Evolutionary conservation across 768 basidiomycete genomes (phyloP).

Genomic region (Mycena polygramma): DNA sequence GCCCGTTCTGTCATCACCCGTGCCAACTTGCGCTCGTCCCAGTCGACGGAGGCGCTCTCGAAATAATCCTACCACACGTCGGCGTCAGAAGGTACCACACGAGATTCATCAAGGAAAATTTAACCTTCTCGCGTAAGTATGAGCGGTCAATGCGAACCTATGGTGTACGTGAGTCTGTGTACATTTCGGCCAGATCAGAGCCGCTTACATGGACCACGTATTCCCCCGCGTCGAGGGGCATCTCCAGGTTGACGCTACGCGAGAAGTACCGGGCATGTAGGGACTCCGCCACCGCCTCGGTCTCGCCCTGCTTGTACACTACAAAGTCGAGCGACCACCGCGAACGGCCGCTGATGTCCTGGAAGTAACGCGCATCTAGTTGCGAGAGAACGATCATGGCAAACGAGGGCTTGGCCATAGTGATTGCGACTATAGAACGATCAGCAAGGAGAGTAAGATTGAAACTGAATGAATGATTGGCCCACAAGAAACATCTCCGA

Average conservation of each 20-base stretch:
- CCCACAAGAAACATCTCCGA: slow-evolving; percentile 64
- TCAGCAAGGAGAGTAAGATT: not conserved
- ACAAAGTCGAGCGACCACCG: slow-evolving; percentile 62
- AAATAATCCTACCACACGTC: slow-evolving; percentile 44
- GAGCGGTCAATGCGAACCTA: slow-evolving; percentile 39
- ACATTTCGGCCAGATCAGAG: not conserved
- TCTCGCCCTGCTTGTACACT: slow-evolving; percentile 58
- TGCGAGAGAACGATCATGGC: slow-evolving; percentile 63
- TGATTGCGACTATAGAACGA: slow-evolving; percentile 56
- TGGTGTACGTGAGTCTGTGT: not conserved
- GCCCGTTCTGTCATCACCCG: slow-evolving; percentile 38
- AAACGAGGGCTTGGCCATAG: slow-evolving; percentile 50
- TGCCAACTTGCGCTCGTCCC: slow-evolving; percentile 47
- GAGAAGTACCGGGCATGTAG: slow-evolving; percentile 47
- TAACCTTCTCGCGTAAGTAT: slow-evolving; percentile 22
- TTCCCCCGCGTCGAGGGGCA: slow-evolving; percentile 55
- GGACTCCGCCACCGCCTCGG: slow-evolving; percentile 49
- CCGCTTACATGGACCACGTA: slow-evolving; percentile 56
- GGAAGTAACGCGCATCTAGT: slow-evolving; percentile 61
- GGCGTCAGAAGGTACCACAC: not conserved
- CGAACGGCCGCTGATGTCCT: slow-evolving; percentile 51
- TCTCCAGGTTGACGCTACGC: slow-evolving; percentile 56
- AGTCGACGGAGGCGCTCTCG: slow-evolving; percentile 41
- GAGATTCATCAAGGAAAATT: not conserved
- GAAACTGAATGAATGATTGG: not conserved